Percentiles rank a stretch among this genome's conserved stretches.
Evolutionary conservation across 148 eudicot genomes (phyloP).

Genomic region (Rhododendron molle): DNA sequence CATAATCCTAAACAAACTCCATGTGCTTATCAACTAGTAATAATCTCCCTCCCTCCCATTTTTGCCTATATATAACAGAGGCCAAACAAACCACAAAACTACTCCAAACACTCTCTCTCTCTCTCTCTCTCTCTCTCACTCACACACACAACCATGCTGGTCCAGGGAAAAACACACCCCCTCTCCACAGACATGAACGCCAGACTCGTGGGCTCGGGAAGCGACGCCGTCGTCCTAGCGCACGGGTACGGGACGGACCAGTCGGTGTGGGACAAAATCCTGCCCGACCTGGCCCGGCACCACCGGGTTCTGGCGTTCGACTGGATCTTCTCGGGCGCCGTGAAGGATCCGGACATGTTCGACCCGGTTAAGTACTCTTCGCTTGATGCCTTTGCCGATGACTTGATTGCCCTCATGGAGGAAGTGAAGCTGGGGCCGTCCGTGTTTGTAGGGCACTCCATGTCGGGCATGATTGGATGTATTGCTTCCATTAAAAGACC

Average conservation of each 20-base stretch:
- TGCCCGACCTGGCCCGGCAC: slow-evolving; percentile 36
- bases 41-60: too few species aligned
- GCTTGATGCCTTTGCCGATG: slow-evolving; percentile 67
- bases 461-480: slow-evolving; percentile 87
- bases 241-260: slow-evolving; percentile 86
- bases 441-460: slow-evolving; percentile 76
- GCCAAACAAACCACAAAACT: slow-evolving; percentile 2
- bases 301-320: slow-evolving; percentile 58
- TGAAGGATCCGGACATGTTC: slow-evolving; percentile 22
- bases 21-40: background rate
- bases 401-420: slow-evolving; percentile 60
- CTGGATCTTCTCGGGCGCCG: slow-evolving; percentile 65
- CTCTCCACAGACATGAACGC: slow-evolving; percentile 61
- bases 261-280: slow-evolving; percentile 72
- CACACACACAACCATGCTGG: slow-evolving; percentile 37
- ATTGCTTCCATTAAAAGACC: slow-evolving; percentile 83
- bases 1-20: background rate
- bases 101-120: background rate
- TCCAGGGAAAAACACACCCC: slow-evolving; percentile 33
- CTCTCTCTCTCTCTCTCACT: background rate
- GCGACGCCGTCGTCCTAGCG: slow-evolving; percentile 51
- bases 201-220: slow-evolving; percentile 51
- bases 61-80: background rate
- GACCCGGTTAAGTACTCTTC: slow-evolving; percentile 46
- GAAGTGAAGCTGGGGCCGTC: slow-evolving; percentile 51